Evolutionary conservation across 805 yeast species (phyloP).

Genomic region (Wickerhamiella australiensis): DNA sequence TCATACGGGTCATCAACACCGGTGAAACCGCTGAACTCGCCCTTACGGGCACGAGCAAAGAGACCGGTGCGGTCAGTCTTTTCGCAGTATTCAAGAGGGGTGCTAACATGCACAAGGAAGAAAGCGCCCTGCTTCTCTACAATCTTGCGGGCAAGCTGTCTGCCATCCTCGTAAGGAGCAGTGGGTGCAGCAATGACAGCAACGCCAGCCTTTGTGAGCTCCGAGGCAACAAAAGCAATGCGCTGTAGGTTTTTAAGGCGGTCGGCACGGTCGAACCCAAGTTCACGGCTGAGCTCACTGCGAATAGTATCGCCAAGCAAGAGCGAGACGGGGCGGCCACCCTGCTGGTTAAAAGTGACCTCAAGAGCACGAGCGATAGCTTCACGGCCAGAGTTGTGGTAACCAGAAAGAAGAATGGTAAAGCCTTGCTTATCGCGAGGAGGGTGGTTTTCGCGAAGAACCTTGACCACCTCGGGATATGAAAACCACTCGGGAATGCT

Average conservation of each 20-base stretch:
- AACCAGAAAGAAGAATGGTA: slow-evolving; percentile 54
- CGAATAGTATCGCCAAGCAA: slow-evolving; percentile 37
- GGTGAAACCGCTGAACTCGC: slow-evolving; percentile 38
- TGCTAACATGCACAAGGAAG: slow-evolving; percentile 40
- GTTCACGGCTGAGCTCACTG: slow-evolving; percentile 31
- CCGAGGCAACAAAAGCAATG: slow-evolving; percentile 55
- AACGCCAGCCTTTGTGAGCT: slow-evolving; percentile 77
- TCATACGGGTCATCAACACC: slow-evolving; percentile 39
- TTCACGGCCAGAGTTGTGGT: slow-evolving; percentile 46
- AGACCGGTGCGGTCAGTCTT: slow-evolving; percentile 41
- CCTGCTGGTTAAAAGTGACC: slow-evolving; percentile 81
- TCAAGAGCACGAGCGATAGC: slow-evolving; percentile 73
- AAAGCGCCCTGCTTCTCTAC: slow-evolving; percentile 42
- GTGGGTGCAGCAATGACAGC: slow-evolving; percentile 67
- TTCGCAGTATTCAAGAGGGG: slow-evolving; percentile 37
- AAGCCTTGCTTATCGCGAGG: slow-evolving; percentile 87
- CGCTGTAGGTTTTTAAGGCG: slow-evolving; percentile 33
- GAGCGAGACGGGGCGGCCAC: slow-evolving; percentile 67
- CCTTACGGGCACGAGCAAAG: slow-evolving; percentile 35
- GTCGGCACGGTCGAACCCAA: slow-evolving; percentile 32
- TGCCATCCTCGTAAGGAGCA: slow-evolving; percentile 36
- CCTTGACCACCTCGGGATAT: slow-evolving; percentile 88
- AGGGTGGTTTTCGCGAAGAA: slow-evolving; percentile 83
- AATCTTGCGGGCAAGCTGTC: slow-evolving; percentile 33
- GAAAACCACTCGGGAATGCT: slow-evolving; percentile 96